Evolutionary conservation across 495 filamentous ascomycete genomes (phyloP), one percentile per base, ranked within the genome.

Genomic region (Terfezia claveryi): DNA sequence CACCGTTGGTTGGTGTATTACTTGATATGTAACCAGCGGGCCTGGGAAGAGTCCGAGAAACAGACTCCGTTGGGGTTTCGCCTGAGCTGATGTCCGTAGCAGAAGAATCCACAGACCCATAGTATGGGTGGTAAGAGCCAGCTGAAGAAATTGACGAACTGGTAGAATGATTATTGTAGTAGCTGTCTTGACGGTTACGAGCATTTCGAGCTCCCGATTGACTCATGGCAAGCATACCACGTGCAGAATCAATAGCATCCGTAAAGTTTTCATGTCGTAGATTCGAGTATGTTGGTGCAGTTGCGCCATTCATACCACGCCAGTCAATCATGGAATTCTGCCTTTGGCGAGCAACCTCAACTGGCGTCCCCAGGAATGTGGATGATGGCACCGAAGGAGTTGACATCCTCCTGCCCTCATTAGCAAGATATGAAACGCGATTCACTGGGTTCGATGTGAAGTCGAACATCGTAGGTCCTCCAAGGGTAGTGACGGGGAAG

Each of bases 201-300:
- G 79, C 73, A 51, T 80, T 75, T 14, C 89, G 87, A 8, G 88
- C 84, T n/a, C 73, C 81, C 61, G 83, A 71, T 67, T 96, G 89
- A 73, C 87, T 93, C 76, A 95, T 84, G 9, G 87, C 85, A 23
- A 95, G 76, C 85, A 98, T 94, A 57, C 87, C 87, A 49, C 83
- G 78, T 49, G 75, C 73, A 53, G 74, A 73, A 32, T 64, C 65
- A 37, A 71, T 66, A 37, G 67, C 67, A 62, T 70, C 67, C 63
- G 66, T 67, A 57, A 68, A 63, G 54, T 67, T 57, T 60, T 60
- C 66, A 54, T 44, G 58, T 52, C 53, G 57, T 36, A 59, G 57
- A 61, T 62, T 56, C 57, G 63, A 61, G 56, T 55, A n/a, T 57
- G 57, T n/a, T 66, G 59, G 14, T 38, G 57, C 57, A 14, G 55